Conservation (phyloP, 768 basidiomycete species). For the Mycena olivaceomarginata region DNA sequence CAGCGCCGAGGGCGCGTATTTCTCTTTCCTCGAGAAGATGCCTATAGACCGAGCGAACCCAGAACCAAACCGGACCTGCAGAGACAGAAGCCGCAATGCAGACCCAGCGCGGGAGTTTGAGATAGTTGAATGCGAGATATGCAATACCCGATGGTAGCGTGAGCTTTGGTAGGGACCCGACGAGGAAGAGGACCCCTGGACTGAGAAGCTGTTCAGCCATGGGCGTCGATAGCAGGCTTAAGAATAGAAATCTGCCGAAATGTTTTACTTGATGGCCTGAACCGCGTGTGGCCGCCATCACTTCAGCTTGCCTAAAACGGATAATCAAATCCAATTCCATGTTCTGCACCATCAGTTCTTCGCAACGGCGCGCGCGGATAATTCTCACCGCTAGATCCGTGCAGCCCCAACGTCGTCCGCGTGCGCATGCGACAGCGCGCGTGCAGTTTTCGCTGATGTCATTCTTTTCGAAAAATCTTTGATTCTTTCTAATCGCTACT, state of each 20-base stretch:
- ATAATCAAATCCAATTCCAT: not conserved
- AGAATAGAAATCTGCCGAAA: too few relatives aligned
- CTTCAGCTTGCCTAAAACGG: too few relatives aligned
- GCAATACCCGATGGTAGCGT: not conserved
- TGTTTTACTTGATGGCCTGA: too few relatives aligned
- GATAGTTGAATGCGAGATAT: not conserved
- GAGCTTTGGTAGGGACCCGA: not conserved
- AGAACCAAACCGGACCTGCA: not conserved
- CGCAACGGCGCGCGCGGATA: not conserved
- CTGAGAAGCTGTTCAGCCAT: not conserved
- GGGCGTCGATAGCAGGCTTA: not conserved
- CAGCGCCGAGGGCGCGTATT: constrained; percentile 8
- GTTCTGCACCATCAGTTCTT: too few relatives aligned
- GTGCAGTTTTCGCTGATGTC: too few relatives aligned
- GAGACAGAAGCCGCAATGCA: not conserved
- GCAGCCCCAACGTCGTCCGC: too few relatives aligned
- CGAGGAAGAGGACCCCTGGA: constrained; percentile 9
- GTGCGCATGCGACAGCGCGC: too few relatives aligned
- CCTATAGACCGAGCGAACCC: not conserved
- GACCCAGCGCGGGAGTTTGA: not conserved
- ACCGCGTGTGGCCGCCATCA: too few relatives aligned
- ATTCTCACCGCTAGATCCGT: not conserved
- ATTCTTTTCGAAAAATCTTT: too few relatives aligned
- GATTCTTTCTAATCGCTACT: too few relatives aligned
- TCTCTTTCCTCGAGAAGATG: constrained; percentile 4